A percentile compares a stretch with the other conserved stretches of the same genome.
These are phyloP conservation scores for Funneliformis caledonium DNA, from an alignment of 371 early-diverging fungal species.

Conservation along the genomic window DNA sequence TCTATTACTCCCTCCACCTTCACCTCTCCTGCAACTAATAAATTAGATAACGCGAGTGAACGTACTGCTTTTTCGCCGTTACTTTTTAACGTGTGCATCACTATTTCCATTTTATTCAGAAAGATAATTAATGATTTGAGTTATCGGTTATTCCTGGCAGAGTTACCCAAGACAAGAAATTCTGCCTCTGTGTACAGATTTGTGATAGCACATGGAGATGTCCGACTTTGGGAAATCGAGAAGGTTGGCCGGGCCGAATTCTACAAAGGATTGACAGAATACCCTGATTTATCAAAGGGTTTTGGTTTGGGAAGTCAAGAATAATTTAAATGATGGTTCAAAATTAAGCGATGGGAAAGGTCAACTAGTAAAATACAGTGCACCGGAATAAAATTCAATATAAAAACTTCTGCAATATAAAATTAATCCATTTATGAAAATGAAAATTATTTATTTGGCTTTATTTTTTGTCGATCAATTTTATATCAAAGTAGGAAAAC, in stretches of 20 bases:
- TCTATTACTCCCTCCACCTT: too few species aligned
- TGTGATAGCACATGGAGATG: not conserved
- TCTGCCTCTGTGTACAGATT: conserved; percentile 17
- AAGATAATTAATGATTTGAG: not conserved
- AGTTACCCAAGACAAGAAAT: not conserved
- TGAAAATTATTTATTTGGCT: too few species aligned
- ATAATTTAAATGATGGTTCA: conserved; percentile 4
- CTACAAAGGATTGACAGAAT: conserved; percentile 18
- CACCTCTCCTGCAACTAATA: too few species aligned
- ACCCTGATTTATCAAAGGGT: conserved; percentile 36
- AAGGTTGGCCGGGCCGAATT: not conserved
- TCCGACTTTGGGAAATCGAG: conserved; percentile 9
- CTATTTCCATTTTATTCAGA: conserved; percentile 23
- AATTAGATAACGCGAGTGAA: not conserved
- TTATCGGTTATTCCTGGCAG: too few species aligned
- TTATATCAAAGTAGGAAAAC: too few species aligned
- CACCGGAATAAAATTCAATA: too few species aligned
- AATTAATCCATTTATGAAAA: too few species aligned
- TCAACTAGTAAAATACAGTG: conserved; percentile 26
- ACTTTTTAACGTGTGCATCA: conserved; percentile 29
- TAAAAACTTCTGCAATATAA: too few species aligned
- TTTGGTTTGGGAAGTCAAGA: conserved; percentile 33
- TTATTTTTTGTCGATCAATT: too few species aligned
- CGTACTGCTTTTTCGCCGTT: conserved; percentile 15
- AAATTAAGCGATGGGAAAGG: conserved; percentile 28